Base-by-base conservation (phyloP, 1,139 yeast genomes). In the Geotrichum phurueaensis region DNA sequence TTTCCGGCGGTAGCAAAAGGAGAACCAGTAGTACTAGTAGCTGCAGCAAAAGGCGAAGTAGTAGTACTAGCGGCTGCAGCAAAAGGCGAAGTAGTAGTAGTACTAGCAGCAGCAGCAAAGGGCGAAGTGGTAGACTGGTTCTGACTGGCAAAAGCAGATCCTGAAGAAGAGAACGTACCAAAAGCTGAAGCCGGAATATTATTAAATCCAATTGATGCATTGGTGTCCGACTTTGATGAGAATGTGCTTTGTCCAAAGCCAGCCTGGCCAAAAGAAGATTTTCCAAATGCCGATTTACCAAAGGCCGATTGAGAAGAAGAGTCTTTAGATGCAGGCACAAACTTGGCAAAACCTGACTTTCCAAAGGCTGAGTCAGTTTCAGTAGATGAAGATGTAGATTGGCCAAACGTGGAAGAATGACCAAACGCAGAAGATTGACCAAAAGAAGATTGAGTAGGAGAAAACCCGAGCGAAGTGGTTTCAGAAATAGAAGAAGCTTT, bases 401-500 rank as follows among this genome's bases (percentile, higher is more conserved):
- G 39, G 36, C 58, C 54, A 51, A 56, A 56, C 4, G 54, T n/a
- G 20, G 47, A 39, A 39, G 50, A n/a, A 9, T 36, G 49, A 9
- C 57, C 49, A 53, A 49, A 49, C 13, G 60, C 29, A 47, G 60
- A 22, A 5, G 53, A 31, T 31, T 29, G 22, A 49, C 54, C 54
- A 47, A 49, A 25, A 22, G 58, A 7, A 7, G 58, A 39, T 33
- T 39, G 10, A 13, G 53, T 15, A 9, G 54, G n/a, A 56, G 36
- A 10, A 25, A 15, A 31, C 3, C 5, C 25, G 12, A 6, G n/a
- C 9, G 51, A 47, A 43, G n/a, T 29, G 54, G 47, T 18, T 9
- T 43, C 54, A 56, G 23, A 33, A n/a, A 47, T 23, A n/a, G 51
- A 18, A 2, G 47, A 45, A 23, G 53, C 18, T 6, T 27, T 48